A percentile compares a stretch with the other conserved stretches of the same genome.
Evolutionary conservation across 2,329 filamentous ascomycete genomes (phyloP).

Genomic region (Ophiostoma ips): DNA sequence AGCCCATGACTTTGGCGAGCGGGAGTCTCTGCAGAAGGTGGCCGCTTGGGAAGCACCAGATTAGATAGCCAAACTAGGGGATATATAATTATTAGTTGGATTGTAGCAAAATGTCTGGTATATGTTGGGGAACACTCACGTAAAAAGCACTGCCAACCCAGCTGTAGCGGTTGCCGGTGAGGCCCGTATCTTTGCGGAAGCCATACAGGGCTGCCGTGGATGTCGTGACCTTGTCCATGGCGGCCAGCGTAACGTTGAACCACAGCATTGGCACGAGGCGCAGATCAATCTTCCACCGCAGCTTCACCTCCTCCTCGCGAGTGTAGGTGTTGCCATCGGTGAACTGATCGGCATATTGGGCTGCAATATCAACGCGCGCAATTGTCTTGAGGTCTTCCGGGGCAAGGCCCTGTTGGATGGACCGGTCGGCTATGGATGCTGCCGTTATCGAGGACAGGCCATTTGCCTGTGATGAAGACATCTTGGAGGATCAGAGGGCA

Average conservation of each 20-base stretch:
- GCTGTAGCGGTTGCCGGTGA: conserved; percentile 29
- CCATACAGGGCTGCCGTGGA: conserved; percentile 27
- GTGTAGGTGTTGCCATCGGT: not conserved
- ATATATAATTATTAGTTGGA: too few relatives aligned
- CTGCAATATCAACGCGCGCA: conserved; percentile 2
- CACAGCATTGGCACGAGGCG: conserved; percentile 29
- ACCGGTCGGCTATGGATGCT: not conserved
- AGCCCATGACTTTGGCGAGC: conserved; percentile 24
- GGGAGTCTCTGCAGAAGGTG: conserved; percentile 21
- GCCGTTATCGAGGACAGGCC: not conserved
- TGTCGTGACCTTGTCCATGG: conserved; percentile 11
- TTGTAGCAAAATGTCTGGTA: too few relatives aligned
- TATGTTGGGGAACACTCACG: conserved; percentile 30
- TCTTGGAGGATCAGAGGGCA: not conserved
- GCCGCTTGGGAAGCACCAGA: conserved; percentile 19
- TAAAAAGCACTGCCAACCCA: conserved; percentile 33
- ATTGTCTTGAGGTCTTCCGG: not conserved
- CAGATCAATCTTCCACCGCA: conserved; percentile 25
- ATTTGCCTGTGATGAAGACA: not conserved
- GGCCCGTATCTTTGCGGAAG: conserved; percentile 25
- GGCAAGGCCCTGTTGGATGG: not conserved
- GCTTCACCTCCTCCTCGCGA: conserved; percentile 3
- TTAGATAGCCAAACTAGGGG: conserved; percentile 31
- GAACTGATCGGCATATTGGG: conserved; percentile 6
- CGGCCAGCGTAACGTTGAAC: conserved; percentile 10